Evolutionary conservation across 371 early-diverging fungal genomes (phyloP), one percentile per base, ranked within the genome.

Genomic region (Catenaria anguillulae): DNA sequence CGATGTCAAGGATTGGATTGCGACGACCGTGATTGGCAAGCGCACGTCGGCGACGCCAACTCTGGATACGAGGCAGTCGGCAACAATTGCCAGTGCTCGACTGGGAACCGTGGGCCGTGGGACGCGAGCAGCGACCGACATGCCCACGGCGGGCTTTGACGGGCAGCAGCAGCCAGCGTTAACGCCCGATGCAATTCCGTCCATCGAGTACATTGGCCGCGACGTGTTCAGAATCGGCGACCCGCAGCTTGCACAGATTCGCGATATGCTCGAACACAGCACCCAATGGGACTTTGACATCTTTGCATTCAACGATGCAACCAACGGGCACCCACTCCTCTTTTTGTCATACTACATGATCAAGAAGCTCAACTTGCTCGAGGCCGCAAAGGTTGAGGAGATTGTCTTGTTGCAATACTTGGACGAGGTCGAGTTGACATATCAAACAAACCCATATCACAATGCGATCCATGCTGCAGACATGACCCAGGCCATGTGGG

Each of bases 391-490:
- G 4, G 42, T 62, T 42, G 52, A 45, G 31, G 62, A 62, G 17
- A 29, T 31, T 42, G 26, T 19, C 10, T 34, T 62, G 31, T 31
- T 34, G 37, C 34, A 62, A 29, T 62, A 36, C 52, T 15, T 62
- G 29, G 42, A 33, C 31, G 42, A 45, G 23, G 40, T 62, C 12
- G 62, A 62, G 35, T 8, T 43, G 23, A 43, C n/a, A 23, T 62
- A 62, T 35, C 34, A 40, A 56, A 56, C 24, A 13, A 29, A 26
- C 15, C 52, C 63, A 69, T 77, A 79, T 64, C 79, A 79, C 68
- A 78, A 76, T 60, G 63, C 74, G 29, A 65, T 67, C 21, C 79
- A 77, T 55, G 79, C 79, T 5, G 71, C 75, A 19, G 79, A 79
- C 61, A 76, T 78, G 31, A 46, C 70, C 8, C 72, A 74, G 52